Base-by-base conservation (phyloP, 345 rosid genomes). In the Excoecaria cochinchinensis region DNA sequence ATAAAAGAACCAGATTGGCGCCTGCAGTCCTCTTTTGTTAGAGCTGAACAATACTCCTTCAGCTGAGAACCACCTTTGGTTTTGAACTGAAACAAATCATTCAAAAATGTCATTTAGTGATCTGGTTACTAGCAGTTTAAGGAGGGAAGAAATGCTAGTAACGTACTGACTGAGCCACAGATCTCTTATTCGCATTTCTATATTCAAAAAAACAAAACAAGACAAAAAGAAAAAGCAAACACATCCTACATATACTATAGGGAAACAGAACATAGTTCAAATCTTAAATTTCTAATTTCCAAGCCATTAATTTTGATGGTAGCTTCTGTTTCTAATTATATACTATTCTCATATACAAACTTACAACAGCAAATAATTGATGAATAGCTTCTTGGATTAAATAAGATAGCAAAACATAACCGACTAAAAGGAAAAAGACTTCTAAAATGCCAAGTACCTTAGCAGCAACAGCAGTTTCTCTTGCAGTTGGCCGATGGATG, bases 21-120 rank as follows among this genome's bases (percentile, higher is more conserved):
- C 76, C 97, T 85, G 81, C 98, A 95, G 78, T 95, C 99, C 84
- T 93, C 99, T 83, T 95, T 93, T 16, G 99, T 95, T 53, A 95
- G 85, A 46, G 96, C 88, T 17, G 95, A 87, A 80, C 98, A 93
- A 76, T 93, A 95, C 81, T 93, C 94, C 90, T 90, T 95, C 70
- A 95, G 87, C 82, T 91, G 98, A 44, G 98, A 91, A 64, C 99
- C 99, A 62, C 98, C 99, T 93, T 93, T 93, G 73, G 97, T 90
- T 87, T 91, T 95, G 82, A 95, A 95, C 98, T 95, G 88, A 53
- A 71, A 79, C 70, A 44, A 74, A 72, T 66, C 47, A 78, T 71
- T 64, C 42, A 38, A 74, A 24, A n/a, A 21, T 3, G 76, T 75
- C 63, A 72, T 75, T 78, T 52, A 42, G 4, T 17, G 65, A 9